Conservation (phyloP, 2,329 filamentous ascomycete species). For the Fusarium neocosmosporiellum region DNA sequence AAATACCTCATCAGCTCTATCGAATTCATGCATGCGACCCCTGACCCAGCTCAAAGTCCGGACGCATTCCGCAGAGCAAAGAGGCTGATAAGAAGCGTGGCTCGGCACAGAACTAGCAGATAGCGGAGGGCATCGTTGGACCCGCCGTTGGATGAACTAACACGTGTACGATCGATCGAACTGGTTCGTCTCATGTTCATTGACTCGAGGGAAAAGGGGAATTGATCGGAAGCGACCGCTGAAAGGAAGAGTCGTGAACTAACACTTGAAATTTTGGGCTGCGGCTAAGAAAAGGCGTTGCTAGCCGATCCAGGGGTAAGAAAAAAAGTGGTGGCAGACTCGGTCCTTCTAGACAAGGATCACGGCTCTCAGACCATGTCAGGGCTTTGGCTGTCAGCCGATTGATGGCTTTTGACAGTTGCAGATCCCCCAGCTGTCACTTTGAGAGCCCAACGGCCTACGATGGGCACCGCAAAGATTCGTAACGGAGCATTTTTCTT, state of each 20-base stretch:
- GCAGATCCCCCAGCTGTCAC: background rate
- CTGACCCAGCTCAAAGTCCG: background rate
- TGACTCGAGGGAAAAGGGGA: background rate
- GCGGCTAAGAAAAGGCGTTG: background rate
- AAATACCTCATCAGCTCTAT: constrained; percentile 1
- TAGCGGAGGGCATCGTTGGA: background rate
- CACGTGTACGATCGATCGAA: background rate
- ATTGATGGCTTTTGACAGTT: background rate
- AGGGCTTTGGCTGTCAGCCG: background rate
- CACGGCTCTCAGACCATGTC: background rate
- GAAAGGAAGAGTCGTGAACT: background rate
- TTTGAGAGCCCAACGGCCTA: background rate
- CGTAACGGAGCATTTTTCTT: background rate
- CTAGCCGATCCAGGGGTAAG: background rate
- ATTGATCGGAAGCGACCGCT: background rate
- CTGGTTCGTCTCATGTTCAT: background rate
- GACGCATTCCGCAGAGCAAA: background rate
- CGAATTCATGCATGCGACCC: background rate
- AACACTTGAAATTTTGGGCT: background rate
- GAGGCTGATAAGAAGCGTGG: background rate
- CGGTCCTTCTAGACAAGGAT: background rate
- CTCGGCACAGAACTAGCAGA: background rate
- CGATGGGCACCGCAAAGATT: background rate
- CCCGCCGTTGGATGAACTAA: background rate
- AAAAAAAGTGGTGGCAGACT: background rate